Conservation (phyloP, 2,329 filamentous ascomycete species). For the Capronia coronata region DNA sequence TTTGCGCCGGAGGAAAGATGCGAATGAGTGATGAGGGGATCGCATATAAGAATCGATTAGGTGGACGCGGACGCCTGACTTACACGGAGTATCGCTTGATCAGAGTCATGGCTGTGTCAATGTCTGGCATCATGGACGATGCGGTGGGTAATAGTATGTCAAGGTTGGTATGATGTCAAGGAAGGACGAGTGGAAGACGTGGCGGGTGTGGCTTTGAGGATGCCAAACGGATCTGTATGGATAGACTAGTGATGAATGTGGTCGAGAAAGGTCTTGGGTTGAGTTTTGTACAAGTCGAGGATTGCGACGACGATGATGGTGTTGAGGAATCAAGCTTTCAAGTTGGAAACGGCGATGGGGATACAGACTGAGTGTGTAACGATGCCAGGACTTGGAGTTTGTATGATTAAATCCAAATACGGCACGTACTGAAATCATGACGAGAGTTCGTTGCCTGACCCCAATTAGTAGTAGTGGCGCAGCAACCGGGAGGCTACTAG, state of each 20-base stretch:
- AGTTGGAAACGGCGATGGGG: neutral
- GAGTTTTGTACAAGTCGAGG: neutral
- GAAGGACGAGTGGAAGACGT: neutral
- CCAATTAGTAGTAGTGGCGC: neutral
- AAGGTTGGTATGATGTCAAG: neutral
- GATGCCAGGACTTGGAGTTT: too few species aligned
- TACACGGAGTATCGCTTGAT: slow-evolving; percentile 18
- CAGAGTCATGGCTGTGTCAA: slow-evolving; percentile 15
- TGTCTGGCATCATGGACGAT: slow-evolving; percentile 3
- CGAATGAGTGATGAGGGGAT: neutral
- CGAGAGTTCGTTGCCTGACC: neutral
- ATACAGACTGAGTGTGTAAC: too few species aligned
- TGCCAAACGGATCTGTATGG: neutral
- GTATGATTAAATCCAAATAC: too few species aligned
- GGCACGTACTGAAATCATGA: too few species aligned
- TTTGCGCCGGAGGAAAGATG: neutral
- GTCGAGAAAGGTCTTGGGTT: neutral
- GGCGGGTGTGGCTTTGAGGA: neutral
- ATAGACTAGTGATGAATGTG: neutral
- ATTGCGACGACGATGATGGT: neutral
- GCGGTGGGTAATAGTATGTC: slow-evolving; percentile 16
- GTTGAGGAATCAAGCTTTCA: neutral
- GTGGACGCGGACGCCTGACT: neutral
- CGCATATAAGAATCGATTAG: neutral
- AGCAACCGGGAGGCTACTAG: neutral